Evolutionary conservation across 1,284 basidiomycete species (phyloP), one percentile per base, ranked within the genome.

Genomic region (Chiua sp.): DNA sequence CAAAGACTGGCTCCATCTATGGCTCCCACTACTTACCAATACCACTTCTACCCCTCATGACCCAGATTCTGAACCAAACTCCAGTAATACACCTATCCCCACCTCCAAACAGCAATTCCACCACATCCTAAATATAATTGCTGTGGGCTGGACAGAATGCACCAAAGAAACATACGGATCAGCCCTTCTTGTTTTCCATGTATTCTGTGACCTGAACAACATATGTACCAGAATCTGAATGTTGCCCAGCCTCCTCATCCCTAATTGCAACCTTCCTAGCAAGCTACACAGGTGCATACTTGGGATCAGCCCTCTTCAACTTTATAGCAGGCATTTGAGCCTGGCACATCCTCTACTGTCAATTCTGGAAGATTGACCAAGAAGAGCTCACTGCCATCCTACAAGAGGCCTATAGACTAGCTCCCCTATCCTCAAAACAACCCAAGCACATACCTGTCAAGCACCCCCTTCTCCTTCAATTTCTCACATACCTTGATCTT

Each of bases 171-270:
- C 54, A 0, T 64, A 65, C 26, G 52, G 62, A 0, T 55, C 54
- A 0, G 56, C 55, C 0, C 20, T 78, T 0, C 57, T 75, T 0
- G 42, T 68, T 0, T 78, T 63, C 48, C 77, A 77, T 30, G 57
- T 71, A 1, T 73, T 67, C 52, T 77, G 75, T 30, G 72, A 78
- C 28, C 0, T 54, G 0, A 47, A 59, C 4, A 4, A 10, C 1
- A 20, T 60, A 0, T n/a, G n/a, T n/a, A n/a, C 20, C 52, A 1
- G n/a, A 0, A 4, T 47, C 13, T n/a, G n/a, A n/a, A 0, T 0
- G 0, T 26, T 37, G 4, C 10, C 7, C 12, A 4, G 52, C 59
- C 0, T 11, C 47, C 1, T 20, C n/a, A 0, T 13, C 7, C 16
- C 13, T 7, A 0, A 28, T 60, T 11, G 15, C 11, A 2, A 3